Base-by-base conservation (phyloP, 768 basidiomycete genomes). In the Amanita inopinata region DNA sequence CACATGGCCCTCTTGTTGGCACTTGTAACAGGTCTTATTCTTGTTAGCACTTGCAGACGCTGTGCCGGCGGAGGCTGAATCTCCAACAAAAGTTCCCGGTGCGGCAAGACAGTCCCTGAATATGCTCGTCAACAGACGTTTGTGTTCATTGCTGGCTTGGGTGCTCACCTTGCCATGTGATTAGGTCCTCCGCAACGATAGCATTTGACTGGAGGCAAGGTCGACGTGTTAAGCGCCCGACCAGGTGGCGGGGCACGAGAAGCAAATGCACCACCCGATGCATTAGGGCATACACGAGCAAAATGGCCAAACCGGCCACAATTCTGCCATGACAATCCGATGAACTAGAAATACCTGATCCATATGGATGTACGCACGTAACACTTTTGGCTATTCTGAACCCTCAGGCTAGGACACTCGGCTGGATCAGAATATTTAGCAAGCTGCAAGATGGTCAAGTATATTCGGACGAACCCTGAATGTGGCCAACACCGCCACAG, bases 401-500 rank as follows among this genome's bases (percentile, higher is more conserved):
- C 61, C 57, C 85, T 78, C 59, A 88, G 62, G 57, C 74, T 89
- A 15, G 85, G 86, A 51, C 87, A 89, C 55, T 90, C 87, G 37
- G 86, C 85, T 74, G 43, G 25, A 28, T 7, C 27, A 17, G 33
- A 48, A 22, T 14, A n/a, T 31, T 35, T 32, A 27, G 44, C 36
- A 46, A 17, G 42, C 28, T 17, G 33, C 20, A 20, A 30, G 14
- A 15, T 20, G 35, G 24, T 9, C 12, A 6, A 22, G 9, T 27
- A 17, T 17, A 24, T 23, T 17, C 10, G n/a, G n/a, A 31, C 40
- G 22, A 46, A 71, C 71, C 72, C 62, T 84, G 82, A 51, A 88
- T 83, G 58, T 92, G 87, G 47, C 91, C 91, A 51, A 96, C 78
- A 40, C 90, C 92, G 18, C 90, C 87, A 55, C 90, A 96, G 28